Evolutionary conservation across 2,329 filamentous ascomycete species (phyloP).

Genomic region (Hypoxylon sp.): DNA sequence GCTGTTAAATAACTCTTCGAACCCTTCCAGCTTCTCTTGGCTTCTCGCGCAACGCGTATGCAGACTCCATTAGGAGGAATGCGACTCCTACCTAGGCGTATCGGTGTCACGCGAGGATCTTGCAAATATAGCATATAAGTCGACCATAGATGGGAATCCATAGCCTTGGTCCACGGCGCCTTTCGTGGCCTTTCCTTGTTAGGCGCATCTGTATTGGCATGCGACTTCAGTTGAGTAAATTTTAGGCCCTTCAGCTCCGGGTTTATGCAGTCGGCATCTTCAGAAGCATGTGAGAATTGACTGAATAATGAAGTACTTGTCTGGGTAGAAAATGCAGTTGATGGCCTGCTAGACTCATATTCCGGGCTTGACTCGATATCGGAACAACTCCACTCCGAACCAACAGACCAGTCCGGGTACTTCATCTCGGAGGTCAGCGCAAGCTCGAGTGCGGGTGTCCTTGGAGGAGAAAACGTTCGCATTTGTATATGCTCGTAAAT

Average conservation of each 20-base stretch:
- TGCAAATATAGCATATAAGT: constrained; percentile 76
- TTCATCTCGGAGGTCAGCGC: constrained; percentile 62
- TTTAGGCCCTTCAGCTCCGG: constrained; percentile 63
- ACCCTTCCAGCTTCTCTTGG: constrained; percentile 77
- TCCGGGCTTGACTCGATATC: constrained; percentile 69
- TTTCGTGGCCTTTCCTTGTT: constrained; percentile 60
- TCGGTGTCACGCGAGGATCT: constrained; percentile 77
- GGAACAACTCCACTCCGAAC: constrained; percentile 69
- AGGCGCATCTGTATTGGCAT: constrained; percentile 17
- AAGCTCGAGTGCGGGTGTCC: constrained; percentile 69
- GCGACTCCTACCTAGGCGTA: constrained; percentile 73
- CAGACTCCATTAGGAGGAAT: constrained; percentile 77
- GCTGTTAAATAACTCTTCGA: constrained; percentile 60
- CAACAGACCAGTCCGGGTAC: constrained; percentile 73
- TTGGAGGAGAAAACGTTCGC: constrained; percentile 68
- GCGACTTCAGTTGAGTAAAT: constrained; percentile 43
- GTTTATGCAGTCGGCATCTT: constrained; percentile 69
- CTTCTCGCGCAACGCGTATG: constrained; percentile 74
- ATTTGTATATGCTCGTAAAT: constrained; percentile 56
- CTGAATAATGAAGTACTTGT: constrained; percentile 72
- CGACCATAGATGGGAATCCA: constrained; percentile 76
- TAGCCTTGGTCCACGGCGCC: constrained; percentile 74
- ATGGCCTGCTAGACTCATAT: constrained; percentile 72
- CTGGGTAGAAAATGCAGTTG: constrained; percentile 72
- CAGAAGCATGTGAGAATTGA: constrained; percentile 69